Evolutionary conservation across 148 eudicot species (phyloP).

Genomic region (Mesembryanthemum crystallinum): DNA sequence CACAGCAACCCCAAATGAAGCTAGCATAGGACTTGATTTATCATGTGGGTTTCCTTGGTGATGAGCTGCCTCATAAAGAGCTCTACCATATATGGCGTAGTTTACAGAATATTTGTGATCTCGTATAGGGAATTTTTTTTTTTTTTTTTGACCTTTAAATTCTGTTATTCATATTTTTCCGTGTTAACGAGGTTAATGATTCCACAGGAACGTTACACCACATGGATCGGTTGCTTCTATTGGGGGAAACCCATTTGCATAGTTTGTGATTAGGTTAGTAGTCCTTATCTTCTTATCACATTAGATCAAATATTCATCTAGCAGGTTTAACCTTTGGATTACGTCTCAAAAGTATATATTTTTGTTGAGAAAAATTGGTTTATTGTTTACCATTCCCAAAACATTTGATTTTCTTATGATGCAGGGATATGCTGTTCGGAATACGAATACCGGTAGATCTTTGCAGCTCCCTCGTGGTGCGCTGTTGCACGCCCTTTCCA

Average conservation of each 20-base stretch:
- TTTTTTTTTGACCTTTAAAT: too few species aligned
- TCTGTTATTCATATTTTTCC: too few species aligned
- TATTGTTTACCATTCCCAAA: background rate
- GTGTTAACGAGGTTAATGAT: background rate
- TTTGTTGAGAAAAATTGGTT: background rate
- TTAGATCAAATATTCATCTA: background rate
- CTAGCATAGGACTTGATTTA: too few species aligned
- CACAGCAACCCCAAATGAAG: too few species aligned
- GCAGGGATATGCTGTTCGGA: background rate
- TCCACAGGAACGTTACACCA: conserved; percentile 58
- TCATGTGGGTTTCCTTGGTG: too few species aligned
- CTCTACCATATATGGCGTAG: too few species aligned
- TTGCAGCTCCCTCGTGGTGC: background rate
- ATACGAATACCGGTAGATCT: background rate
- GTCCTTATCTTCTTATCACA: background rate
- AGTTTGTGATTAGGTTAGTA: conserved; percentile 22
- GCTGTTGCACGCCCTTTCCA: background rate
- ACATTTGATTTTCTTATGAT: background rate
- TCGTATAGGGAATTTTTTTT: too few species aligned
- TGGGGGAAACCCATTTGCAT: conserved; percentile 90
- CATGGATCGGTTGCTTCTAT: conserved; percentile 66
- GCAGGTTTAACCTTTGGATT: too few species aligned
- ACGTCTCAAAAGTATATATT: background rate
- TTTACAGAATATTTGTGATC: too few species aligned
- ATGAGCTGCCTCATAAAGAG: too few species aligned